Evolutionary conservation across 768 basidiomycete genomes (phyloP), one percentile per base, ranked within the genome.

Genomic region (Psilocybe subaeruginosa): DNA sequence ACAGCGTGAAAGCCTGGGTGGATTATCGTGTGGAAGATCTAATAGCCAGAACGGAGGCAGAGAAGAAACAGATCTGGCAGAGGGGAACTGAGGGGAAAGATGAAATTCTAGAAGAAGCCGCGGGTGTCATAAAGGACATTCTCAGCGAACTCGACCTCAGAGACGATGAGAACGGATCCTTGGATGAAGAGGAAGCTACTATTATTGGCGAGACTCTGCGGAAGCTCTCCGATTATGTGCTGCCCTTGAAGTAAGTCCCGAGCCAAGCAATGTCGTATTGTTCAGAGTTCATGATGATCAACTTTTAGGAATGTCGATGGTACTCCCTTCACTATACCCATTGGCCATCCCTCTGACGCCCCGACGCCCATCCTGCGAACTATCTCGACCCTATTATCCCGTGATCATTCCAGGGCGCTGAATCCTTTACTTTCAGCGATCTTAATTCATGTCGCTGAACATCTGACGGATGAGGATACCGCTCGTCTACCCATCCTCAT

Each of bases 101-200:
- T 63, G 81, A 77, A 54, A 80, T 93, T 48, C 67, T 93, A 59
- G 84, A 87, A 48, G 92, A 93, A 72, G 84, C 84, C 4, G 85
- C 89, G 1, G 85, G 87, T 0, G 82, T 89, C 5, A 66, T 90
- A 61, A 88, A 86, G 69, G 92, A 93, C 63, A 80, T 91, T 4
- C 80, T 91, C 12, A 87, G 90, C 65, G 90, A 91, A 64, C 79
- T 89, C 51, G 90, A 92, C 62, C 82, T 84, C 19, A 78, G 84
- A 58, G 87, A 87, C 9, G 89, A 92, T 39, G 82, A 81, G 14
- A 68, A 68, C 37, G 66, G 71, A 0, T 60, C 68, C 1, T 65
- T 90, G 66, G 88, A 90, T 55, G 86, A 89, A 60, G 88, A 91
- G 64, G 91, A 91, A 67, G 85, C 87, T 11, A 76, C 70, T 45